Evolutionary conservation across 2,329 filamentous ascomycete genomes (phyloP).

Genomic region (Coniochaeta prunicola): DNA sequence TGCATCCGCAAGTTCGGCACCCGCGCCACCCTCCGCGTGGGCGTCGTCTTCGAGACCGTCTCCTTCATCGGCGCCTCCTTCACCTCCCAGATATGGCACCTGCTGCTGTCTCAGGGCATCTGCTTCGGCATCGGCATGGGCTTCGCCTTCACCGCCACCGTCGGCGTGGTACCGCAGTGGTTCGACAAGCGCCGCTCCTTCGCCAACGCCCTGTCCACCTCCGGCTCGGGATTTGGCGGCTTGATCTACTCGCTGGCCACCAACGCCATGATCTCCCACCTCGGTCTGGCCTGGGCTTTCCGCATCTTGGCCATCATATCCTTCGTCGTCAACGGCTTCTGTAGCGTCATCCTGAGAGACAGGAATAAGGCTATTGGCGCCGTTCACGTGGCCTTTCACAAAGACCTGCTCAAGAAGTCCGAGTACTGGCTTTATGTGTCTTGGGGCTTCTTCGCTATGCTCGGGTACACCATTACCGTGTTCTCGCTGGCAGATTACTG

Average conservation of each 20-base stretch:
- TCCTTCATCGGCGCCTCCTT: constrained; percentile 67
- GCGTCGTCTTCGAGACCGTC: constrained; percentile 54
- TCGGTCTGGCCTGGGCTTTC: constrained; percentile 62
- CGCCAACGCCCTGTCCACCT: constrained; percentile 60
- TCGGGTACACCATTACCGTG: constrained; percentile 70
- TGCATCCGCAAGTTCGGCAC: constrained; percentile 57
- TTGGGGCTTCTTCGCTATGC: constrained; percentile 65
- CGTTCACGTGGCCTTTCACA: constrained; percentile 60
- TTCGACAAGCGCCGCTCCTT: constrained; percentile 61
- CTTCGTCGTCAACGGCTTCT: constrained; percentile 56
- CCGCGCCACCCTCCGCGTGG: constrained; percentile 54
- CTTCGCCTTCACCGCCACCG: constrained; percentile 63
- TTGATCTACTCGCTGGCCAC: constrained; percentile 60
- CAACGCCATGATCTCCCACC: constrained; percentile 58
- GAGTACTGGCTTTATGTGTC: constrained; percentile 59
- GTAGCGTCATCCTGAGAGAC: constrained; percentile 58
- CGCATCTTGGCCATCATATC: constrained; percentile 57
- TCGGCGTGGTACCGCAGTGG: constrained; percentile 66
- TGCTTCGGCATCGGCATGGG: constrained; percentile 75
- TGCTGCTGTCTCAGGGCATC: constrained; percentile 68
- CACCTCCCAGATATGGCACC: constrained; percentile 61
- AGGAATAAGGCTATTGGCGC: constrained; percentile 64
- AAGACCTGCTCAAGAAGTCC: constrained; percentile 48
- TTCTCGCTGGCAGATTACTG: constrained; percentile 73
- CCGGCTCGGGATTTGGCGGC: constrained; percentile 71